Base-by-base conservation (phyloP, 1,284 basidiomycete genomes). In the Ganoderma sp. region DNA sequence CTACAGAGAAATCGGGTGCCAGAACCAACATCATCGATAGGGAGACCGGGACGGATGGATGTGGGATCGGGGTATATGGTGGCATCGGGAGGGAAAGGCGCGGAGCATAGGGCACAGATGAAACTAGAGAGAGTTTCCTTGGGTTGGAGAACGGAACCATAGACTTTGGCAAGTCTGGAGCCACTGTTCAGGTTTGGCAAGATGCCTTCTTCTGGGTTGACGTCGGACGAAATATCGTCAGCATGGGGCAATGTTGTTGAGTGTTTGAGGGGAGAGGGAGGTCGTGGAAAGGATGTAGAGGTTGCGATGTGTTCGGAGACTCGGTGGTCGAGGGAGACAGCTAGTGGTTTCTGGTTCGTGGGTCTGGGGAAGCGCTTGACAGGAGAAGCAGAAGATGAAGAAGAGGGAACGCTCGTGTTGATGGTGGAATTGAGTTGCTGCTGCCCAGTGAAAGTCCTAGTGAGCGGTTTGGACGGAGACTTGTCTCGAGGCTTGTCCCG, bases 41-140 rank as follows among this genome's bases (percentile, higher is more conserved):
- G 71, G 1, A 72, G 64, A 17, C 71, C 71, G 17, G 71, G 67
- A 14, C 71, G 71, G 19, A 71, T 68, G 42, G 81, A 75, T 43
- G 82, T 80, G 37, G 90, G 91, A 73, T 93, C 88, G 1, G 93
- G 93, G 75, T 93, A 94, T 69, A 94, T 92, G 41, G 92, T 94
- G 28, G 90, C 87, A 77, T 94, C 92, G 1, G 92, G 92, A 60
- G 88, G 85, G 75, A 94, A 94, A 5, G 84, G 81, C 0, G 83
- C 79, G 10, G 82, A 80, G 74, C 92, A 94, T n/a, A 87, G 77
- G 45, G 85, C 84, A 76, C 92, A 94, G 4, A 86, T 85, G 74
- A 90, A 90, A 15, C 86, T 85, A 12, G 84, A 79, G 32, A 93
- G 83, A 8, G 88, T 85, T 75, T 91, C 90, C 73, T 89, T 89